Percentiles rank a stretch among this genome's conserved stretches.
Evolutionary conservation across 1,284 basidiomycete genomes (phyloP).

Genomic region (Somion occarium): DNA sequence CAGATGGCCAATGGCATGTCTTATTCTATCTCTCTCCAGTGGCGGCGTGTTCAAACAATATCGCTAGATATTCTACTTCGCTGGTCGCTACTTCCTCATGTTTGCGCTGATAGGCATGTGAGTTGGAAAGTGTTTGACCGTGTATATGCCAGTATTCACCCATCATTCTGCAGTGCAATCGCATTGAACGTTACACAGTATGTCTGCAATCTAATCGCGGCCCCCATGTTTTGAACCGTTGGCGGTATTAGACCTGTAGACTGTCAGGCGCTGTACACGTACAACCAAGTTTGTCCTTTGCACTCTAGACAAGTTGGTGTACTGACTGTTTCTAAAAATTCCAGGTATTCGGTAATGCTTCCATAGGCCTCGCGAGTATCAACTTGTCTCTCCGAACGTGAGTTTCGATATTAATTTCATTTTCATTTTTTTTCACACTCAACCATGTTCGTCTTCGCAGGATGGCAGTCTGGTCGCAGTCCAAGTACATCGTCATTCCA

Average conservation of each 20-base stretch:
- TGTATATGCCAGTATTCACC: no score
- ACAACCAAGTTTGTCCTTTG: constrained; percentile 42
- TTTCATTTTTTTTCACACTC: background rate
- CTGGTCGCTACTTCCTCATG: constrained; percentile 62
- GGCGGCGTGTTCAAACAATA: no score
- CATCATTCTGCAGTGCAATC: background rate
- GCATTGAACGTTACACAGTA: background rate
- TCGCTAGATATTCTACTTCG: constrained; percentile 70
- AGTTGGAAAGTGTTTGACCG: no score
- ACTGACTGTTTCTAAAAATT: background rate
- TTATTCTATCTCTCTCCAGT: background rate
- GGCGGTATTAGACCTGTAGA: constrained; percentile 43
- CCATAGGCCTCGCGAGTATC: constrained; percentile 70
- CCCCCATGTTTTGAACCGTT: background rate
- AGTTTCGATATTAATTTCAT: constrained; percentile 20
- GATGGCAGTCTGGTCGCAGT: constrained; percentile 68
- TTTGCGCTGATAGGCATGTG: constrained; percentile 69
- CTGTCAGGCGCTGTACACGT: constrained; percentile 69
- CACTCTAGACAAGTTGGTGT: background rate
- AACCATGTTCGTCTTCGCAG: constrained; percentile 29
- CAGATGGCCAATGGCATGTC: constrained; percentile 35
- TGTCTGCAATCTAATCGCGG: background rate
- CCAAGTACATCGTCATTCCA: constrained; percentile 49
- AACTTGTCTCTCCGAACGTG: constrained; percentile 72
- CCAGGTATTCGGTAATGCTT: constrained; percentile 56